Conservation (phyloP, 129 eudicot species). For the Erigeron canadensis region DNA sequence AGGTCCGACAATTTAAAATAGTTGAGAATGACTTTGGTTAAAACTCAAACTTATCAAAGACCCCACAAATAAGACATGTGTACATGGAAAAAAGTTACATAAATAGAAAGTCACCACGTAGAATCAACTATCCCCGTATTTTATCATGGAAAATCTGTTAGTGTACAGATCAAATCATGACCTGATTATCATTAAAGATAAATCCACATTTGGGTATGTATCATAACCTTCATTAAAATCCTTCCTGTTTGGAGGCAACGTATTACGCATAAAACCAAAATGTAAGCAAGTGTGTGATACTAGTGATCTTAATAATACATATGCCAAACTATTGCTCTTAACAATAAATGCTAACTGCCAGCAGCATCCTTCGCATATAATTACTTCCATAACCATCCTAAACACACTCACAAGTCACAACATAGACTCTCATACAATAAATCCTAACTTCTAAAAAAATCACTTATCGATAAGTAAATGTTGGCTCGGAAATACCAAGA, state of each 20-base stretch:
- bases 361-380: conserved; percentile 7
- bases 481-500: conserved; percentile 7
- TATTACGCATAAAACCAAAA: neutral
- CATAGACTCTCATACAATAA: neutral
- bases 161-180: conserved; percentile 7
- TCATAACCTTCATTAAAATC: neutral
- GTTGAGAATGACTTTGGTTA: neutral
- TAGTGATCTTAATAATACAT: conserved; percentile 11
- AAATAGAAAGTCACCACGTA: conserved; percentile 1
- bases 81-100: neutral
- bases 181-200: conserved; percentile 9
- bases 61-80: conserved; percentile 1
- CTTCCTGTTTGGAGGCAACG: neutral
- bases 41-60: conserved; percentile 1
- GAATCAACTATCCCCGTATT: neutral
- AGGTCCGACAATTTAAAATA: neutral
- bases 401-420: conserved; percentile 9
- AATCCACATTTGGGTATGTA: neutral
- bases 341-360: neutral
- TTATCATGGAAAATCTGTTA: conserved; percentile 1
- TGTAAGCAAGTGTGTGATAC: conserved; percentile 20
- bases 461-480: neutral
- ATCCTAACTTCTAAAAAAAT: conserved; percentile 7
- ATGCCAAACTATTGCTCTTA: conserved; percentile 1
- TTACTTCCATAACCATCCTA: conserved; percentile 16